Base-by-base conservation (phyloP, 306 rosid genomes). In the Begonia loranthoides region DNA sequence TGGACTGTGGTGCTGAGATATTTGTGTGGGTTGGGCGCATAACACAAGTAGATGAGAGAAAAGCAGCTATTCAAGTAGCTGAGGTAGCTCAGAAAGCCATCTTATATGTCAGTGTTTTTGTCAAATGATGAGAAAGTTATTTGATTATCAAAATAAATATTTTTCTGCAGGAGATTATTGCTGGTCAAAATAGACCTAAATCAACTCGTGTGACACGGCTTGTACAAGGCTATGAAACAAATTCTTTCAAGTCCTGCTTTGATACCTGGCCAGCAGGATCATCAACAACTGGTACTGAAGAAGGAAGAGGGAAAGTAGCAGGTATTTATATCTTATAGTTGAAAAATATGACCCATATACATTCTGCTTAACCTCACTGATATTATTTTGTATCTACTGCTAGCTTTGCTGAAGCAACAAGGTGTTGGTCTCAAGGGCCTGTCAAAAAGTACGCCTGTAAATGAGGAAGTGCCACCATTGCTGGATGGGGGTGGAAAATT, bases 231-330 rank as follows among this genome's bases (percentile, higher is more conserved):
- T 87, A 76, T 54, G 99, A 92, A 72, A 83, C 96, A 2, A 84
- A 83, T 57, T 76, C 79, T 87, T 92, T 92, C 74, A 73, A 54
- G 68, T 83, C 93, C 55, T 80, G 81, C 68, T 87, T 92, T 14
- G 83, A 72, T 55, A 76, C 89, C 47, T 92, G 99, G 99, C 84
- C 96, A 41, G 78, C 76, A 61, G 58, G 80, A 61, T 19, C 74
- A 66, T 61, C 79, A 15, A 72, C 66, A 45, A 51, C 85, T 33
- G 78, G 64, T 49, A 52, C 93, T 11, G 99, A 92, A 74, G 96
- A 92, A 64, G 94, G 99, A 36, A 80, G 96, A 57, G 99, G 99
- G 73, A 92, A 78, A 82, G 99, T 92, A 56, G 99, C 99, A 71
- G 96, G 99, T 92, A 10, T 5, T 43, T 10, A 13, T 5, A 0